Evolutionary conservation across 2,329 filamentous ascomycete species (phyloP), one percentile per base, ranked within the genome.

Genomic region (Aspergillus oerlinghausenensis): DNA sequence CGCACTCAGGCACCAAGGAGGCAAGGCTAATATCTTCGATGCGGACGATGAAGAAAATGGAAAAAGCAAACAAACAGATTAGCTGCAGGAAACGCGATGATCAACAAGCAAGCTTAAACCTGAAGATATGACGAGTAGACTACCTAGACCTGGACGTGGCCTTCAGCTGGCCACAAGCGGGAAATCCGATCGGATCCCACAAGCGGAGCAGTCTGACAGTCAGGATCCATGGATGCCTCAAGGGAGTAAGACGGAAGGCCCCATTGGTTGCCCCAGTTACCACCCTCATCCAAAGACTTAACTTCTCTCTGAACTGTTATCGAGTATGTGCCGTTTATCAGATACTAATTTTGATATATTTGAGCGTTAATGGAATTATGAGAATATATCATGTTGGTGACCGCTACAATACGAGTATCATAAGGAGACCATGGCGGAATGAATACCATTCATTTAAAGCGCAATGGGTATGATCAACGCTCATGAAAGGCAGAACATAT

Each of bases 261-360:
- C 43, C 43, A 25, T 47, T 26, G 43, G 61, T 60, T 59, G 60
- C 61, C 61, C 57, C 49, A 56, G 61, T 55, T 49, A 63, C 61
- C 43, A 43, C 52, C 43, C 54, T 32, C 43, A 19, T 21, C 23
- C 43, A 47, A 43, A 43, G 23, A 14, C 6, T 14, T 35, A 4
- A 35, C 32, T 35, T 35, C 32, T 6, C 28, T 29, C 28, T 29
- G 9, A 29, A 29, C 9, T 11, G 19, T 45, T 43, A 21, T 43
- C 40, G 10, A 43, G 3, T 43, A 43, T 14, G 14, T 38, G 32
- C 14, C 7, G 32, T 17, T 17, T 17, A 38, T 38, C 3, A 14
- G 14, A 38, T 38, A 38, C 5, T 38, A 3, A 38, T 17, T 17
- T 38, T 3, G 2, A 14, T 17, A 17, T 7, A 17, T 17, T 38